Percentiles rank a stretch among this genome's conserved stretches.
Conservation (phyloP, 148 eudicot genomes). For the Diospyros kaki region DNA sequence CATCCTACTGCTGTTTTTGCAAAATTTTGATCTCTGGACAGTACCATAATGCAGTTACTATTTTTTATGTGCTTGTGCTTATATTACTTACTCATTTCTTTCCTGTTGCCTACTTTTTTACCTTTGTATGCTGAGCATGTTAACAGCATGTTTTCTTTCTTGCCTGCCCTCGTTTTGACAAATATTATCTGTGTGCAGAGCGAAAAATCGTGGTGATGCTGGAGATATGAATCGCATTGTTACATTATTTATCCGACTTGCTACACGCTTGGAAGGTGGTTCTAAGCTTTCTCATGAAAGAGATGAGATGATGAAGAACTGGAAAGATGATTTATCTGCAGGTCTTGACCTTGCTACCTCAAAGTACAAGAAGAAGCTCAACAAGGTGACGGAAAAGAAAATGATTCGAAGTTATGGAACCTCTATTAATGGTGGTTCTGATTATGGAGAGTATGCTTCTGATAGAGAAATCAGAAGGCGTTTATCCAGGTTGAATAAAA, state of each 20-base stretch:
- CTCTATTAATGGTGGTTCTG: slow-evolving; percentile 45
- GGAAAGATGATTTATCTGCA: slow-evolving; percentile 56
- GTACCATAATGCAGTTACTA: neutral
- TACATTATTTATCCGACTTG: slow-evolving; percentile 56
- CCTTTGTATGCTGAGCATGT: neutral
- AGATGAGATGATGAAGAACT: slow-evolving; percentile 56
- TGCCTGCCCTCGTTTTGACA: neutral
- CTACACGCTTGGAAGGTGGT: slow-evolving; percentile 56
- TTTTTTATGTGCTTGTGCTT: neutral
- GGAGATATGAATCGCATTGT: slow-evolving; percentile 68
- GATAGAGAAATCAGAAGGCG: slow-evolving; percentile 71
- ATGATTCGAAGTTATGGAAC: slow-evolving; percentile 42
- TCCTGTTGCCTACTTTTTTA: neutral
- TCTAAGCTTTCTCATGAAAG: slow-evolving; percentile 33
- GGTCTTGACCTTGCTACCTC: slow-evolving; percentile 37
- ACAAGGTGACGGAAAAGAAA: slow-evolving; percentile 49
- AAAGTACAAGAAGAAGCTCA: slow-evolving; percentile 53
- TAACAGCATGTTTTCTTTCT: neutral
- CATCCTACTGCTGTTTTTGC: neutral
- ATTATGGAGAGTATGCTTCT: slow-evolving; percentile 56
- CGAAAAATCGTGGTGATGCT: slow-evolving; percentile 54
- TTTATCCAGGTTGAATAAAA: slow-evolving; percentile 54
- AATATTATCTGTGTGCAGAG: slow-evolving; percentile 36
- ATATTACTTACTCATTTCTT: neutral
- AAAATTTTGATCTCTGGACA: neutral